Percentiles rank a stretch among this genome's conserved stretches.
Evolutionary conservation across 768 basidiomycete genomes (phyloP).

Genomic region (Calocybe indica): DNA sequence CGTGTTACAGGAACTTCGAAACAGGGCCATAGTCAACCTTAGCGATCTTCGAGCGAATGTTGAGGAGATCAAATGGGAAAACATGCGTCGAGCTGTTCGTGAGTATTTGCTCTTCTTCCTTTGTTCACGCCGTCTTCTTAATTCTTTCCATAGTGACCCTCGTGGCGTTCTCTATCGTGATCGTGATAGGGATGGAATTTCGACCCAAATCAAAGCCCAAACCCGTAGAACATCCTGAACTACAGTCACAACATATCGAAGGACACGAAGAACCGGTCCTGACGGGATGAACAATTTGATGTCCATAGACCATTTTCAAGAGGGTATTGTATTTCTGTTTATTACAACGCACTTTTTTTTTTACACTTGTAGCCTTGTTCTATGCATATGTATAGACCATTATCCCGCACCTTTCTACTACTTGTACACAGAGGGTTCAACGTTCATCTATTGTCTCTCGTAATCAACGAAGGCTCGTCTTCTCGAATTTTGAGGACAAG

Average conservation of each 20-base stretch:
- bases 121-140: constrained; percentile 2
- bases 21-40: constrained; percentile 65
- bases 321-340: too few relatives aligned
- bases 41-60: constrained; percentile 78
- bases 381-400: too few relatives aligned
- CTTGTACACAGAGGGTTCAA: too few relatives aligned
- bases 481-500: too few relatives aligned
- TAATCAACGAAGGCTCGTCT: too few relatives aligned
- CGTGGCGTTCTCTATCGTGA: constrained; percentile 59
- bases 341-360: too few relatives aligned
- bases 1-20: constrained; percentile 57
- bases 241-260: constrained; percentile 23
- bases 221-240: constrained; percentile 14
- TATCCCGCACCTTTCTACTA: too few relatives aligned
- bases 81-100: constrained; percentile 81
- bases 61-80: constrained; percentile 86
- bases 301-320: too few relatives aligned
- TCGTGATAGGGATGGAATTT: constrained; percentile 67
- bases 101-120: constrained; percentile 19
- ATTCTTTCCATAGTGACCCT: constrained; percentile 43
- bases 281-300: too few relatives aligned
- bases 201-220: constrained; percentile 28
- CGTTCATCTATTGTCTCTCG: too few relatives aligned
- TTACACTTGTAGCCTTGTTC: too few relatives aligned
- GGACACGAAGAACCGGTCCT: constrained; percentile 19